Base-by-base conservation (phyloP, 2,329 filamentous ascomycete species). In the Phyllosticta paracitricarpa region DNA sequence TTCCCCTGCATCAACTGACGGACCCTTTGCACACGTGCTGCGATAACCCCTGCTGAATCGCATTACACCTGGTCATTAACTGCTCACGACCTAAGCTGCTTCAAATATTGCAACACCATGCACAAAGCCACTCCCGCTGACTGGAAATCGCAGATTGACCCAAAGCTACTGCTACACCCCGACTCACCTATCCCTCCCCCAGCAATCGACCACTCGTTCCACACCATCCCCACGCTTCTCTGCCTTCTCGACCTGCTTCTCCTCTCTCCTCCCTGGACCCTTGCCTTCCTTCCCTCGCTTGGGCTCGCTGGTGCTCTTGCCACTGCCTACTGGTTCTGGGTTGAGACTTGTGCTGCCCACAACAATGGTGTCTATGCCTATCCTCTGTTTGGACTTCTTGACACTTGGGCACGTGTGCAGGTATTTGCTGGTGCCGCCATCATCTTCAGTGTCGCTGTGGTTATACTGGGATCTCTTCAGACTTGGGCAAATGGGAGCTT, bases 321-420 rank as follows among this genome's bases (percentile, higher is more conserved):
- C 0, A 84, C 88, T 64, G 71, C 75, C 2, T 92, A 92, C 72
- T 92, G 88, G 87, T 81, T 82, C 65, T 92, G 89, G 88, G 82
- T 91, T 25, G 87, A 91, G 73, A 79, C 84, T 25, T 91, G 88
- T 75, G 89, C 83, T 67, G 78, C 78, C 54, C 77, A 82, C 63
- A 91, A 91, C 67, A 48, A 48, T 17, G 84, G 86, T 59, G 86
- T 81, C 66, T 95, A 96, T 67, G 91, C 91, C 0, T 96, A 97
- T 72, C 91, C 92, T 1, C 81, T 96, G 26, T 93, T 97, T 65
- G 85, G 79, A 8, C 71, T 89, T 54, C 76, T 95, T 52, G 81
- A 79, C 57, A 88, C 84, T 0, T 70, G 77, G 56, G 86, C 91
- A 69, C 82, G 92, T 22, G 76, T 85, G 8, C 75, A 82, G 0